Evolutionary conservation across 305 asterid species (phyloP), one percentile per base, ranked within the genome.

Genomic region (Lippia alba): DNA sequence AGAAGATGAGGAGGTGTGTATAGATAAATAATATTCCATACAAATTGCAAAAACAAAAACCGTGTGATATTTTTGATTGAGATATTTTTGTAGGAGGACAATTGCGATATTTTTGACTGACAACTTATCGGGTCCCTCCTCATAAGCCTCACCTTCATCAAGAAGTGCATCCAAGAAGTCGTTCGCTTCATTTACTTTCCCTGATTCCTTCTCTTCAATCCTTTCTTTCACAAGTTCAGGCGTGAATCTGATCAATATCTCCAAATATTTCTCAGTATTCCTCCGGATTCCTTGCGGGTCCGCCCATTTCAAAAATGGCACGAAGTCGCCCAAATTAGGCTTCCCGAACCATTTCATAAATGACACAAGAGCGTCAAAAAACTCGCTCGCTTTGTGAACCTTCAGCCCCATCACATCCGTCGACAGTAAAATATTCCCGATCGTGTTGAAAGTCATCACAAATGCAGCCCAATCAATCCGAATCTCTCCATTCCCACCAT

Each of bases 151-250:
- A 17, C 15, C 48, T 20, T 15, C 24, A 14, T 48, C 59, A 11
- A 50, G 53, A 44, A 74, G 8, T 0, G 71, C 70, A 55, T 74
- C 79, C 17, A 74, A 9, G 17, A 74, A 69, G 64, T 74, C 79
- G 9, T 39, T 55, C 15, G 6, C 39, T 4, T 45, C 44, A 1
- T 6, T 39, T 12, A 5, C 45, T 24, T 30, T 61, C 39, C 36
- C 61, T 17, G 1, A 4, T 3, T 54, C 2, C 48, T 8, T 74
- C 70, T 74, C 79, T 53, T 34, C 16, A 56, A 69, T 32, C 20
- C 79, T 75, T 46, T 75, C 72, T 67, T 69, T 15, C 34, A 67
- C 40, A 8, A 67, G 5, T 19, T 14, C 63, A 0, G 41, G 0
- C 0, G 39, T 19, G 11, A 54, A n/a, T 19, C 36, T 18, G 12